These are phyloP conservation scores for Lactarius indigo DNA, from an alignment of 768 basidiomycete genomes.

Conservation along the genomic window DNA sequence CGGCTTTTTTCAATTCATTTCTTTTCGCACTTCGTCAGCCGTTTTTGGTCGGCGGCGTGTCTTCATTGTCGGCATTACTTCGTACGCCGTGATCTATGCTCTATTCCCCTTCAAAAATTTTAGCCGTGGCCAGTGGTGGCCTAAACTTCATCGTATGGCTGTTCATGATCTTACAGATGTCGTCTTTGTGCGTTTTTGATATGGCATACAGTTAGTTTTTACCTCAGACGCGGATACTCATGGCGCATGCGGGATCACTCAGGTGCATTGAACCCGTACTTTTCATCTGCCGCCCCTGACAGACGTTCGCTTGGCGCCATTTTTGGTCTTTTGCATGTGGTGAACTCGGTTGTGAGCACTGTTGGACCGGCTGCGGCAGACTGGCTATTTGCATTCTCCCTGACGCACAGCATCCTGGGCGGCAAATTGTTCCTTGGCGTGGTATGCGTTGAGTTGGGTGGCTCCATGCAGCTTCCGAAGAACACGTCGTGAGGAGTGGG, in stretches of 20 bases:
- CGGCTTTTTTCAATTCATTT: slow-evolving; percentile 38
- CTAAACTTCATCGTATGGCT: no score
- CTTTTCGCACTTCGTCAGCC: slow-evolving; percentile 35
- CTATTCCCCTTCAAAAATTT: no score
- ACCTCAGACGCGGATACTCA: not conserved
- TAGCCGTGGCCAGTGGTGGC: no score
- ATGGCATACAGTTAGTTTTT: no score
- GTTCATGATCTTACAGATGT: no score
- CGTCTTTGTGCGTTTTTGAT: no score
- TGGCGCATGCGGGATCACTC: slow-evolving; percentile 20
- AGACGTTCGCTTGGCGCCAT: no score
- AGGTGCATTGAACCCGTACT: slow-evolving; percentile 71
- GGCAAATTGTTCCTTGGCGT: not conserved
- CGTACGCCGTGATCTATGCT: no score
- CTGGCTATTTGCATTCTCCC: slow-evolving; percentile 63
- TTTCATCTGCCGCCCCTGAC: slow-evolving; percentile 61
- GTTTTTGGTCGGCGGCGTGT: slow-evolving; percentile 37
- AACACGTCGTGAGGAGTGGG: not conserved
- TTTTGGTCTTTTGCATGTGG: slow-evolving; percentile 49
- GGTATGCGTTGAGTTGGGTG: not conserved
- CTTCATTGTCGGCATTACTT: slow-evolving; percentile 27
- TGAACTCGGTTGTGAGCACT: no score
- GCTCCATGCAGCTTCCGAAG: not conserved
- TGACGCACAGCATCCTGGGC: slow-evolving; percentile 31
- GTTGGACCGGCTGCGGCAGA: slow-evolving; percentile 54